phyloP scores from a whole-genome alignment of 2,329 filamentous ascomycete species.

The Pseudopyricularia cyperi region DNA sequence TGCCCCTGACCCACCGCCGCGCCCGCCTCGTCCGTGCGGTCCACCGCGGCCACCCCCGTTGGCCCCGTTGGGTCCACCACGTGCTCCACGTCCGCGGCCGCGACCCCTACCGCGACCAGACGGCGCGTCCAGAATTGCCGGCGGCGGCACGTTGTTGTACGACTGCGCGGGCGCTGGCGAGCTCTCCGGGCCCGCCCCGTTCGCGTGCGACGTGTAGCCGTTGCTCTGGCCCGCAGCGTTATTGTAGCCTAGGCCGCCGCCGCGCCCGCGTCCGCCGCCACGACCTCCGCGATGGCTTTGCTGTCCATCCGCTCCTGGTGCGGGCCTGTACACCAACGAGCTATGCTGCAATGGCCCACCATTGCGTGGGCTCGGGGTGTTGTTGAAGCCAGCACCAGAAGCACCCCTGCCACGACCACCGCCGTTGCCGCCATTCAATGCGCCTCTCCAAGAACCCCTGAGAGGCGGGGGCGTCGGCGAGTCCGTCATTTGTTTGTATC shows the following conservation, averaged over 20 bases:
- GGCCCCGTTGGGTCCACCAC: slow-evolving; percentile 20
- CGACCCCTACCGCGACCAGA: slow-evolving; percentile 26
- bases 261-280: slow-evolving; percentile 16
- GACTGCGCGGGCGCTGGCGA: slow-evolving; percentile 11
- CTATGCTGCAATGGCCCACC: slow-evolving; percentile 32
- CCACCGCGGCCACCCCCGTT: slow-evolving; percentile 6
- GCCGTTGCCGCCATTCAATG: slow-evolving; percentile 30
- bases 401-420: slow-evolving; percentile 23
- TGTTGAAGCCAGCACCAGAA: slow-evolving; percentile 10
- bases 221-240: slow-evolving; percentile 3
- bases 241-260: slow-evolving; percentile 9
- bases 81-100: slow-evolving; percentile 24
- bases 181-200: slow-evolving; percentile 1
- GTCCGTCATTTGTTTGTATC: slow-evolving; percentile 46
- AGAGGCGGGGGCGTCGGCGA: slow-evolving; percentile 41
- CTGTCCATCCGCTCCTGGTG: slow-evolving; percentile 9
- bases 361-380: slow-evolving; percentile 11
- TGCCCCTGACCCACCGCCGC: slow-evolving; percentile 10
- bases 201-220: slow-evolving; percentile 8
- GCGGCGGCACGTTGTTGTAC: slow-evolving; percentile 49
- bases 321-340: slow-evolving; percentile 35
- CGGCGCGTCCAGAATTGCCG: slow-evolving; percentile 36
- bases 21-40: background rate
- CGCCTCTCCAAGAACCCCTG: slow-evolving; percentile 44
- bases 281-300: slow-evolving; percentile 6